Conservation (phyloP, 495 filamentous ascomycete species). For the Talaromyces borbonicus region DNA sequence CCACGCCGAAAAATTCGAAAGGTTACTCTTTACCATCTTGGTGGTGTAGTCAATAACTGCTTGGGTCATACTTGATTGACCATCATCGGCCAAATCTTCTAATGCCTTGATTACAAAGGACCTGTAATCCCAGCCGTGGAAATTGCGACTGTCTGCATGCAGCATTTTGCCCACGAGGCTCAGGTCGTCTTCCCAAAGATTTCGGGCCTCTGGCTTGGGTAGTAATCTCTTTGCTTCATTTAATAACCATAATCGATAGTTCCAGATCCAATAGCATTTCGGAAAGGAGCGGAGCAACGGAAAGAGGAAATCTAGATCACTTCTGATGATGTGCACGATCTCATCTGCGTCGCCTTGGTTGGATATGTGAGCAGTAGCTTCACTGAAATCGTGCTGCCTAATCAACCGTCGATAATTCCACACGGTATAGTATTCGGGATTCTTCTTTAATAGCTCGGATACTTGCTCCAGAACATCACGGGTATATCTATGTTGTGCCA, state of each 20-base stretch:
- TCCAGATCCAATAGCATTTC: slow-evolving; percentile 99
- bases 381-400: slow-evolving; percentile 38
- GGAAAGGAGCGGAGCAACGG: slow-evolving; percentile 75
- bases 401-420: slow-evolving; percentile 88
- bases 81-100: slow-evolving; percentile 34
- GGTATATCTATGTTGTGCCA: slow-evolving; percentile 50
- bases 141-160: slow-evolving; percentile 77
- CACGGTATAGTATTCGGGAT: slow-evolving; percentile 97
- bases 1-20: slow-evolving; percentile 97
- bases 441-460: slow-evolving; percentile 68
- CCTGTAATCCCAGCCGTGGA: slow-evolving; percentile 94
- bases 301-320: slow-evolving; percentile 71
- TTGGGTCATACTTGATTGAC: slow-evolving; percentile 51
- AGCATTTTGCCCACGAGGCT: slow-evolving; percentile 78
- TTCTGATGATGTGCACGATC: slow-evolving; percentile 45
- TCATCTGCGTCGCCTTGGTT: slow-evolving; percentile 12
- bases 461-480: slow-evolving; percentile 61
- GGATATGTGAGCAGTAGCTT: slow-evolving; percentile 12
- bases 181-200: slow-evolving; percentile 78
- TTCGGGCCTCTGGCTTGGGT: slow-evolving; percentile 37
- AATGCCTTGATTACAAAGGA: slow-evolving; percentile 61
- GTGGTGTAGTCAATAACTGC: slow-evolving; percentile 83
- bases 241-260: slow-evolving; percentile 85
- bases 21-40: slow-evolving; percentile 67
- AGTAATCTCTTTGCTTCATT: slow-evolving; percentile 57